Base-by-base conservation (phyloP, 208 protist species). In the Porcisia deanei region DNA sequence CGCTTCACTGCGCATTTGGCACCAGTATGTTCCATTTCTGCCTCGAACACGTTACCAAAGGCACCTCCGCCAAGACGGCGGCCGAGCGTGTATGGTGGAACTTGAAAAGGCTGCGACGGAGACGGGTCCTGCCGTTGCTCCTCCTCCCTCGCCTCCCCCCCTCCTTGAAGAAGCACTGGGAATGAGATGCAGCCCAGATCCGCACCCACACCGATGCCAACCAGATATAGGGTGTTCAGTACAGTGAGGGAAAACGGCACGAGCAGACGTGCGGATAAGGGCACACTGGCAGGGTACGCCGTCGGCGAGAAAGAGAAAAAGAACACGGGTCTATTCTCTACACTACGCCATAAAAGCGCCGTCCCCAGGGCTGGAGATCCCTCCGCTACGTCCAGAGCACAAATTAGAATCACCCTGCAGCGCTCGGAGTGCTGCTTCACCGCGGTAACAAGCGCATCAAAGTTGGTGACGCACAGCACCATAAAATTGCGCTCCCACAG, bases 21-120 rank as follows among this genome's bases (percentile, higher is more conserved):
- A 0, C 86, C 89, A 4, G 78, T 87, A 7, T 79, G 34, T 55
- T 91, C 91, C 59, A 96, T 92, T 61, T 90, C 86, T 8, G 83
- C 92, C 85, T 96, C 92, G 85, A 96, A 96, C 14, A 96, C 92
- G 71, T 90, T 94, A 22, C 90, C 90, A 71, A 87, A 94, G 34
- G 92, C 90, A 2, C 92, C 92, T 57, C 88, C 89, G 55, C 92
- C 92, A 3, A 96, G 79, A 4, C 90, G 83, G 10, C 91, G 84
- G 18, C 92, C 92, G 10, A 96, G 89, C 22, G 81, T 88, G 79
- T 96, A 96, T 12, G 77, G 70, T 1, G 90, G 89, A 16, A 94
- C 88, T 20, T 88, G 82, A 41, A 85, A 83, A 5, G 75, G 81
- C 64, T 78, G 57, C 53, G 73, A 73, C 14, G 82, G 52, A 9